Evolutionary conservation across 2,329 filamentous ascomycete genomes (phyloP).

Genomic region (Tolypocladium sp.): DNA sequence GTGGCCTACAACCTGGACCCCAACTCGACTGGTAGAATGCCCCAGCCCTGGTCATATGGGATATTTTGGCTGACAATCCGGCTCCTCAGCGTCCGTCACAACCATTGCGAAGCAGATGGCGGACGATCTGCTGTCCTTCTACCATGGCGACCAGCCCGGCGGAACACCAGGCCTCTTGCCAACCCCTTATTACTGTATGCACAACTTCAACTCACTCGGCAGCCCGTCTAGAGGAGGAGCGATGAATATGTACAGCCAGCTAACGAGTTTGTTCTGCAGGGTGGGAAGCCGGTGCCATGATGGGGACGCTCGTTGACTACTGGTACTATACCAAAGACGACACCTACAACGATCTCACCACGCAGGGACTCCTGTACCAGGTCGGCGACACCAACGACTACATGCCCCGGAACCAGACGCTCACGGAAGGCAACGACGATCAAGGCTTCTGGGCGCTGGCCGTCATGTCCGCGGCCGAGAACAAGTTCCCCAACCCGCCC

Average conservation of each 20-base stretch:
- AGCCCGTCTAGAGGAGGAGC: neutral
- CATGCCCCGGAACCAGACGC: slow-evolving; percentile 66
- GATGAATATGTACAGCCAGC: neutral
- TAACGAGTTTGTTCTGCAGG: slow-evolving; percentile 21
- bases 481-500: slow-evolving; percentile 52
- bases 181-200: slow-evolving; percentile 45
- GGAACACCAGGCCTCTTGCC: slow-evolving; percentile 42
- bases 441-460: slow-evolving; percentile 68
- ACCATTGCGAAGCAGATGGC: slow-evolving; percentile 40
- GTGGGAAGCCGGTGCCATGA: slow-evolving; percentile 70
- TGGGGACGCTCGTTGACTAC: slow-evolving; percentile 67
- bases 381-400: slow-evolving; percentile 64
- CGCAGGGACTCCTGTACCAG: slow-evolving; percentile 64
- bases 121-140: slow-evolving; percentile 35
- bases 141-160: slow-evolving; percentile 38
- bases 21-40: slow-evolving; percentile 22
- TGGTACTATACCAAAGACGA: slow-evolving; percentile 75
- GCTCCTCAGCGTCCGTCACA: slow-evolving; percentile 37
- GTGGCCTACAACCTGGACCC: slow-evolving; percentile 26
- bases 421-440: slow-evolving; percentile 64
- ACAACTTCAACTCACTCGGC: neutral
- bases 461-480: slow-evolving; percentile 62
- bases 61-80: slow-evolving; percentile 1
- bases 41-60: neutral
- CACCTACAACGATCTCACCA: slow-evolving; percentile 59